These are phyloP conservation scores for Pyrenophora tritici-repentis DNA, from an alignment of 2,329 filamentous ascomycete genomes.

Conservation along the genomic window DNA sequence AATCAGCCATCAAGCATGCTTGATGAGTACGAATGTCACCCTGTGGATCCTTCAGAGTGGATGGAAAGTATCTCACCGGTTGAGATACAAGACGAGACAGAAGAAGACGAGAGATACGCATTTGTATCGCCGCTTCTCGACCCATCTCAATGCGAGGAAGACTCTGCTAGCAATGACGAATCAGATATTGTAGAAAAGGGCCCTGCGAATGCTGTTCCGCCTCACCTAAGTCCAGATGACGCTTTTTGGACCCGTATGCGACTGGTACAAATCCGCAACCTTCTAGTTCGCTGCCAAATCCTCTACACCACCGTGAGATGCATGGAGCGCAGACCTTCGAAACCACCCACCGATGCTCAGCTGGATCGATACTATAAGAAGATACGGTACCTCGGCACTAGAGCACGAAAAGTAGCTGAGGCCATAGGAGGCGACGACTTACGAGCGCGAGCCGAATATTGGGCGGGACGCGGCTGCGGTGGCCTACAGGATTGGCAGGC, in stretches of 20 bases:
- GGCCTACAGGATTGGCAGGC: conserved; percentile 11
- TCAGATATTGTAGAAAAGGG: not conserved
- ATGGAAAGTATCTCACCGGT: not conserved
- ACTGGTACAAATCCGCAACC: conserved; percentile 8
- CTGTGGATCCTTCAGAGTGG: not conserved
- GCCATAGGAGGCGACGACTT: conserved; percentile 13
- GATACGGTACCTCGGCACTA: conserved; percentile 8
- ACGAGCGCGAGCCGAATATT: conserved; percentile 26
- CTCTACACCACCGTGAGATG: conserved; percentile 7
- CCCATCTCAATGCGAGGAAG: not conserved
- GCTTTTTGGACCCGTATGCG: conserved; percentile 2
- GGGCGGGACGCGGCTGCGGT: conserved; percentile 22
- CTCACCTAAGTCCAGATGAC: not conserved
- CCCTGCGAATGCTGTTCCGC: not conserved
- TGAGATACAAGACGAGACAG: too few relatives aligned
- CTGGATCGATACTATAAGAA: not conserved
- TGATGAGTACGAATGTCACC: not conserved
- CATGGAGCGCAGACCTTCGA: conserved; percentile 3
- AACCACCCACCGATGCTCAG: not conserved
- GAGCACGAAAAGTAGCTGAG: conserved; percentile 15
- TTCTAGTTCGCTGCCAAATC: conserved; percentile 22
- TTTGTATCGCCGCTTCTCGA: not conserved
- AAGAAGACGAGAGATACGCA: not conserved
- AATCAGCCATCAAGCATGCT: not conserved
- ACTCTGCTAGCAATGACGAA: not conserved